phyloP scores from a whole-genome alignment of 305 asterid species.

The Galium porrigens region DNA sequence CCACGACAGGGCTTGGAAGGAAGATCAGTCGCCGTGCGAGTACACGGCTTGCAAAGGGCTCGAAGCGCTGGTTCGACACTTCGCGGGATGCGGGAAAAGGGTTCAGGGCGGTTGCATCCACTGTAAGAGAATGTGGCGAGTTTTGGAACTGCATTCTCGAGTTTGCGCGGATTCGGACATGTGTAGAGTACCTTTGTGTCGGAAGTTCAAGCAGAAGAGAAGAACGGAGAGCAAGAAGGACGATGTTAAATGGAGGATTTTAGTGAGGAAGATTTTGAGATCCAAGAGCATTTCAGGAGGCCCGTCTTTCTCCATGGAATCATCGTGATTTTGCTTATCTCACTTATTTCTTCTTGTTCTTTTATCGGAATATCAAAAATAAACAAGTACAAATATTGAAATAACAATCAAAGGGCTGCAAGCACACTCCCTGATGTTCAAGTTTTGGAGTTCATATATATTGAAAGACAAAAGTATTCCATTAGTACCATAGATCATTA shows the following conservation, averaged over 20 bases:
- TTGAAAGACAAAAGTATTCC: too few relatives aligned
- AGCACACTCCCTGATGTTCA: too few relatives aligned
- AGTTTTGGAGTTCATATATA: too few relatives aligned
- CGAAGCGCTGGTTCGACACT: slow-evolving; percentile 64
- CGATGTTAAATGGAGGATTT: slow-evolving; percentile 64
- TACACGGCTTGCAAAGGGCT: slow-evolving; percentile 61
- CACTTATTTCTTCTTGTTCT: too few relatives aligned
- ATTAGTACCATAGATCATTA: too few relatives aligned
- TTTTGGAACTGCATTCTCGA: slow-evolving; percentile 69
- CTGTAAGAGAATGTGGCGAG: slow-evolving; percentile 86
- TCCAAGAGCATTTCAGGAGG: slow-evolving; percentile 72
- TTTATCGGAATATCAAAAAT: too few relatives aligned
- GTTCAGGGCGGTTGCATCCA: slow-evolving; percentile 61
- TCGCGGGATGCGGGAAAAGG: slow-evolving; percentile 62
- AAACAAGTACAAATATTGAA: too few relatives aligned
- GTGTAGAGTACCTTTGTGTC: slow-evolving; percentile 78
- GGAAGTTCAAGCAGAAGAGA: slow-evolving; percentile 53
- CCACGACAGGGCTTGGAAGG: slow-evolving; percentile 35
- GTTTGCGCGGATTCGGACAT: slow-evolving; percentile 47
- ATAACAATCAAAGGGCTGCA: too few relatives aligned
- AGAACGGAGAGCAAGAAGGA: slow-evolving; percentile 56
- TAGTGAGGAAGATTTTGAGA: slow-evolving; percentile 76
- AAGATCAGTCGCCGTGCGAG: slow-evolving; percentile 40
- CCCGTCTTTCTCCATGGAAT: slow-evolving; percentile 56
- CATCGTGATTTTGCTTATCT: slow-evolving; percentile 14